phyloP scores from a whole-genome alignment of 108 stramenopile genomes.

The Chaetoceros muelleri region DNA sequence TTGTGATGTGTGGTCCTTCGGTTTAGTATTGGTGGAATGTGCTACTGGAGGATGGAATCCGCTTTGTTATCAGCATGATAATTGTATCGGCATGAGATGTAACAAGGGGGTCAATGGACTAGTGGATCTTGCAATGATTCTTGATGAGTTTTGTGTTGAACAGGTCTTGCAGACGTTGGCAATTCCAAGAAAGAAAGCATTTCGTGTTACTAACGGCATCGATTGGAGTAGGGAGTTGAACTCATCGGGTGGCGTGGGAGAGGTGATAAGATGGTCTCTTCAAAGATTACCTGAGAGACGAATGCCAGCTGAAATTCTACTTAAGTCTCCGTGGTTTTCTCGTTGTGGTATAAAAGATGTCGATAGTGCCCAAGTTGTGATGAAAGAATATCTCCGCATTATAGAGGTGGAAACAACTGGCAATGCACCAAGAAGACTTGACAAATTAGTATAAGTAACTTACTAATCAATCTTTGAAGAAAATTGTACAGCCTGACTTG shows the following conservation, averaged over 20 bases:
- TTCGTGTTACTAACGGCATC: not conserved
- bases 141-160: not conserved
- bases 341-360: conserved; percentile 15
- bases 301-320: conserved; percentile 46
- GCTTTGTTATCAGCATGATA: no score
- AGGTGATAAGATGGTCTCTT: not conserved
- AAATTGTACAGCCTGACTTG: not conserved
- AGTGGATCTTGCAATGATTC: not conserved
- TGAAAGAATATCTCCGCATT: conserved; percentile 28
- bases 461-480: not conserved
- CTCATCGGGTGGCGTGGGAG: not conserved
- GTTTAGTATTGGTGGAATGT: conserved; percentile 68
- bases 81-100: conserved; percentile 21
- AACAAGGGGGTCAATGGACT: not conserved
- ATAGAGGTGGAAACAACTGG: no score
- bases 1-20: conserved; percentile 88
- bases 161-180: not conserved
- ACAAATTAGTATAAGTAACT: no score
- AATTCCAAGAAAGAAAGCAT: not conserved
- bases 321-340: conserved; percentile 61
- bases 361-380: conserved; percentile 19
- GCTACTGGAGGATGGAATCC: conserved; percentile 30
- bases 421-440: no score
- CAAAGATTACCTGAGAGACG: conserved; percentile 29
- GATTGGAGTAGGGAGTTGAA: not conserved